phyloP scores from a whole-genome alignment of 805 yeast species.

The Sugiyamaella americana region DNA sequence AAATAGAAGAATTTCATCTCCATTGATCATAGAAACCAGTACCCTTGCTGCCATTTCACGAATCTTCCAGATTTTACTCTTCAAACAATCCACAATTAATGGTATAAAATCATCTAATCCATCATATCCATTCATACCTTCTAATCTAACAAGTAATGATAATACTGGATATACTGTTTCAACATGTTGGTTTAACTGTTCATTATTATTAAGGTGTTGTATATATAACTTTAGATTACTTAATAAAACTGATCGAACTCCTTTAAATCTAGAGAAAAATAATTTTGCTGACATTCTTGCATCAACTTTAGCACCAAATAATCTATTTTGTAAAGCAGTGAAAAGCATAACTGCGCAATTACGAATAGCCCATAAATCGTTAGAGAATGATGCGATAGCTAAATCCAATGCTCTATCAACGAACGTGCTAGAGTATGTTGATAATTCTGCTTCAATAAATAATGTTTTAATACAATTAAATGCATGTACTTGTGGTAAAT shows the following conservation, averaged over 20 bases:
- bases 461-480: conserved; percentile 75
- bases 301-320: conserved; percentile 57
- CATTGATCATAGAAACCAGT: conserved; percentile 44
- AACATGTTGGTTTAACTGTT: conserved; percentile 27
- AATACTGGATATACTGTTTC: conserved; percentile 73
- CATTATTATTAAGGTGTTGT: conserved; percentile 14
- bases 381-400: conserved; percentile 57
- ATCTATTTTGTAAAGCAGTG: conserved; percentile 70
- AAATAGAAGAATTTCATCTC: conserved; percentile 30
- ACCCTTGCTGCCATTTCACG: conserved; percentile 82
- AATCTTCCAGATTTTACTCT: conserved; percentile 65
- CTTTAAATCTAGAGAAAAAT: conserved; percentile 62
- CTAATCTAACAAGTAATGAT: conserved; percentile 62
- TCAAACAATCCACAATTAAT: conserved; percentile 43
- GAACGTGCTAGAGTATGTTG: conserved; percentile 45
- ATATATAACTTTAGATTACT: conserved; percentile 25
- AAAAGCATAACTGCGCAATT: conserved; percentile 93
- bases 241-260: conserved; percentile 45
- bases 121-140: conserved; percentile 50
- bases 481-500: conserved; percentile 90
- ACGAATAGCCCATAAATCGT: conserved; percentile 75
- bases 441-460: conserved; percentile 63
- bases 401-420: conserved; percentile 54
- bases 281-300: conserved; percentile 43
- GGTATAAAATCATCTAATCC: conserved; percentile 49